Evolutionary conservation across 805 yeast genomes (phyloP).

Genomic region (Nakazawaea ambrosiae): DNA sequence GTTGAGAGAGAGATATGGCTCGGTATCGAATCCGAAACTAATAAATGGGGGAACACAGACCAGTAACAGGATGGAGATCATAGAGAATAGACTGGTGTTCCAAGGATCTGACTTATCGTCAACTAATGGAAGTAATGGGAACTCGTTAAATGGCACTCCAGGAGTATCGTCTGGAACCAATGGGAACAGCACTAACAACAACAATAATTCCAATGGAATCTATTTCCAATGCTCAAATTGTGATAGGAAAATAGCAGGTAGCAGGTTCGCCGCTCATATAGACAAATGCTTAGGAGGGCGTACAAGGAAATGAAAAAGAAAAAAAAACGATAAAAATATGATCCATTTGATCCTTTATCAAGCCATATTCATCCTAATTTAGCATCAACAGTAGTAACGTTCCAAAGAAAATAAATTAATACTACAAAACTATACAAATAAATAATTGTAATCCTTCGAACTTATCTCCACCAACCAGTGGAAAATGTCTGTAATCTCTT

Average conservation of each 20-base stretch:
- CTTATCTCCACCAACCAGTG: slow-evolving; percentile 10
- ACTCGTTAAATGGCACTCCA: background rate
- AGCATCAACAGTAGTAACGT: too few relatives aligned
- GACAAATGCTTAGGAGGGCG: slow-evolving; percentile 84
- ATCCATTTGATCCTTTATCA: too few relatives aligned
- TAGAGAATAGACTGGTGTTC: slow-evolving; percentile 12
- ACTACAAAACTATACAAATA: background rate
- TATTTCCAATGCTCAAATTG: slow-evolving; percentile 81
- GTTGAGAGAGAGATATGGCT: slow-evolving; percentile 24
- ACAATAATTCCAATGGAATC: background rate
- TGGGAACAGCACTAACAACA: slow-evolving; percentile 7
- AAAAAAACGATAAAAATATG: too few relatives aligned
- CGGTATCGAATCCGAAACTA: slow-evolving; percentile 17
- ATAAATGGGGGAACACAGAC: slow-evolving; percentile 21
- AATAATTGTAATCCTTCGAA: background rate
- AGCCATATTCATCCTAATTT: too few relatives aligned
- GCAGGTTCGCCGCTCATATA: slow-evolving; percentile 87
- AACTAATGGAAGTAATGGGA: background rate
- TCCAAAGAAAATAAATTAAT: background rate
- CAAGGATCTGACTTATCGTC: background rate
- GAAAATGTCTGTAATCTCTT: slow-evolving; percentile 10
- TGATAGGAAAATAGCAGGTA: slow-evolving; percentile 80
- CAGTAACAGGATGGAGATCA: slow-evolving; percentile 24
- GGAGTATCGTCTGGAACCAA: slow-evolving; percentile 5
- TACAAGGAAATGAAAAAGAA: slow-evolving; percentile 29